Evolutionary conservation across 176 grass and related monocot species (phyloP).

Genomic region (Rhipidocladum racemiflorum): DNA sequence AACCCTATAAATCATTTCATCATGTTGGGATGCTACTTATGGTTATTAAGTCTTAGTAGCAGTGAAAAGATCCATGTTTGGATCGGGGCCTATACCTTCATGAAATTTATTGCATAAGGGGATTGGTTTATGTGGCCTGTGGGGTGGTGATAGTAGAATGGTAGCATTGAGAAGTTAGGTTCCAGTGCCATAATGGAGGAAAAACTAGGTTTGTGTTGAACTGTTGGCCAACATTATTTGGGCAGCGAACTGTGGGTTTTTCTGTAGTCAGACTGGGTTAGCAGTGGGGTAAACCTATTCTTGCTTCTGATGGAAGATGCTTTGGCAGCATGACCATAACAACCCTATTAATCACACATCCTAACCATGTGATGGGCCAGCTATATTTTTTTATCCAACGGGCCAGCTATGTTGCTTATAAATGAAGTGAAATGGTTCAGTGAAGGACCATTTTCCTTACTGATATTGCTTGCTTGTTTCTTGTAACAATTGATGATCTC

Average conservation of each 20-base stretch:
- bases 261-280: not conserved
- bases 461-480: not conserved
- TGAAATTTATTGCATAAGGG: not conserved
- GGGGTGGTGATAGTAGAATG: not conserved
- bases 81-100: not conserved
- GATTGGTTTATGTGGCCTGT: not conserved
- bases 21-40: not conserved
- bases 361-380: not conserved
- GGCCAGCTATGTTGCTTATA: not conserved
- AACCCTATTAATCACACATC: not conserved
- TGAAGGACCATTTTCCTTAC: not conserved
- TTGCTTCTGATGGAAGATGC: not conserved
- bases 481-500: not conserved
- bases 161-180: not conserved
- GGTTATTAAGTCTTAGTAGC: not conserved
- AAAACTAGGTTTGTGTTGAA: not conserved
- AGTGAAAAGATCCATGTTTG: not conserved
- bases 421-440: not conserved
- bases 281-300: not conserved
- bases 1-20: not conserved
- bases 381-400: too few species aligned
- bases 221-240: not conserved
- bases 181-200: not conserved
- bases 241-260: not conserved
- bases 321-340: not conserved